Conservation (phyloP, 768 basidiomycete genomes). For the Solioccasus polychromus region DNA sequence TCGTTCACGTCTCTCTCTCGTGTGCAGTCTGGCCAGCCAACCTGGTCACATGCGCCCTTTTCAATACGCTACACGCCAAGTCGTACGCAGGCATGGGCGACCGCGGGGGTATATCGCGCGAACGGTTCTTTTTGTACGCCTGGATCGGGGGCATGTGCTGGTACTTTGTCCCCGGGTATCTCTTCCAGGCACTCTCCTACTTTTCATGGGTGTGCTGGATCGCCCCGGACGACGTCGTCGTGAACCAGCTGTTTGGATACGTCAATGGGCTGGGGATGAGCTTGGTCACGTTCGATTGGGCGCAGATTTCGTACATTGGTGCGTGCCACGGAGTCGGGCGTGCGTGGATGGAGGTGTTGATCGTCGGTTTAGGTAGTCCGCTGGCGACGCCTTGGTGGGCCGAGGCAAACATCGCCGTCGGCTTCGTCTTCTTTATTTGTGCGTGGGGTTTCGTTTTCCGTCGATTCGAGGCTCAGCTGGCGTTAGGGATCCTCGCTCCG, state of each 20-base stretch:
- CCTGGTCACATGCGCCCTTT: slow-evolving; percentile 65
- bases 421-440: slow-evolving; percentile 73
- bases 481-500: slow-evolving; percentile 53
- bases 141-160: slow-evolving; percentile 34
- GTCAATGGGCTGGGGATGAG: slow-evolving; percentile 59
- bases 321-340: not conserved
- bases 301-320: slow-evolving; percentile 48
- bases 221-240: slow-evolving; percentile 59
- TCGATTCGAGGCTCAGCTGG: slow-evolving; percentile 48
- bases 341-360: not conserved
- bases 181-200: slow-evolving; percentile 63
- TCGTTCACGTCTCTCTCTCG: slow-evolving; percentile 25
- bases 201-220: slow-evolving; percentile 69
- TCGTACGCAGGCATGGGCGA: slow-evolving; percentile 41
- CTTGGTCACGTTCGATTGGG: slow-evolving; percentile 79
- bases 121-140: slow-evolving; percentile 47
- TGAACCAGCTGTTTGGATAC: slow-evolving; percentile 78
- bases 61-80: slow-evolving; percentile 71
- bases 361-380: slow-evolving; percentile 35
- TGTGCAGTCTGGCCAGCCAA: slow-evolving; percentile 72
- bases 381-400: slow-evolving; percentile 85
- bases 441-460: slow-evolving; percentile 28
- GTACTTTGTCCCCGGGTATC: slow-evolving; percentile 71
- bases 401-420: slow-evolving; percentile 61
- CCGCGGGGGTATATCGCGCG: slow-evolving; percentile 48